A percentile compares a stretch with the other conserved stretches of the same genome.
Conservation (phyloP, 495 filamentous ascomycete genomes). For the Penicillium taxi region DNA sequence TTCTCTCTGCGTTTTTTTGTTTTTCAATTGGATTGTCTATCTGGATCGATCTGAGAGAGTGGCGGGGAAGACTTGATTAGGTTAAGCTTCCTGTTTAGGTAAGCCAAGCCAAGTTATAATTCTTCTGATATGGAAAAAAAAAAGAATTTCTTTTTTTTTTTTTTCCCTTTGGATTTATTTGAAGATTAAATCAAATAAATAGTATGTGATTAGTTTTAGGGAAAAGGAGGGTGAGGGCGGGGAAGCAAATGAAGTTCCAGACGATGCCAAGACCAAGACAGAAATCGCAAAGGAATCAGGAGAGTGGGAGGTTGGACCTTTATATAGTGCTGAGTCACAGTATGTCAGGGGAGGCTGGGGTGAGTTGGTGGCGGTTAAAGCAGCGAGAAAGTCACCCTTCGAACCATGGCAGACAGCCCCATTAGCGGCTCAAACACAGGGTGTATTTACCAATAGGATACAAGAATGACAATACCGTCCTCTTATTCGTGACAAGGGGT, state of each 20-base stretch:
- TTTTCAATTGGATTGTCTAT: conserved; percentile 31
- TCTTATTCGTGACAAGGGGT: conserved; percentile 7
- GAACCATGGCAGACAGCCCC: conserved; percentile 26
- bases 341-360: conserved; percentile 36
- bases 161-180: background rate
- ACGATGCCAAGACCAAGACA: conserved; percentile 44
- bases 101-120: conserved; percentile 5
- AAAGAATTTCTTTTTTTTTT: background rate
- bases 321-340: conserved; percentile 42
- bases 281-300: conserved; percentile 23
- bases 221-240: conserved; percentile 14
- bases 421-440: conserved; percentile 20
- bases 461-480: background rate
- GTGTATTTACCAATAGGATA: conserved; percentile 9
- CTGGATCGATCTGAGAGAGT: conserved; percentile 27
- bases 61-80: conserved; percentile 12
- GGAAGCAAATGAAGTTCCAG: conserved; percentile 28
- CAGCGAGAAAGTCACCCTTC: conserved; percentile 25
- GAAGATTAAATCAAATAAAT: conserved; percentile 10
- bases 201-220: conserved; percentile 17
- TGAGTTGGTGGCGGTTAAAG: conserved; percentile 38
- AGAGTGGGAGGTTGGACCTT: conserved; percentile 41
- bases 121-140: conserved; percentile 7
- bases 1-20: conserved; percentile 18
- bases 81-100: conserved; percentile 27